Evolutionary conservation across 2,329 filamentous ascomycete genomes (phyloP).

Genomic region (Davidsoniella eucalypti): DNA sequence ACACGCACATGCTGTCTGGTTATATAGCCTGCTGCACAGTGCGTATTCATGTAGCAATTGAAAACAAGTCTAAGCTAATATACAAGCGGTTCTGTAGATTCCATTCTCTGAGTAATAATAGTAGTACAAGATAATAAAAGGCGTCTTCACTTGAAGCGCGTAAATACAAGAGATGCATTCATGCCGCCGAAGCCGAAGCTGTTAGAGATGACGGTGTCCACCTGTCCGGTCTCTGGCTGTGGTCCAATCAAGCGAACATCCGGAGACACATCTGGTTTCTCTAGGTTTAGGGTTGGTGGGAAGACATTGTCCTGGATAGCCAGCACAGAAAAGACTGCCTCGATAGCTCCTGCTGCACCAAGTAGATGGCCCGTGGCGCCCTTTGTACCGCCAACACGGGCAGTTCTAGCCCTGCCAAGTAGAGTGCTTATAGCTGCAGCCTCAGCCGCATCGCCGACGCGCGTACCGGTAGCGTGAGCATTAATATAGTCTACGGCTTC

Average conservation of each 20-base stretch:
- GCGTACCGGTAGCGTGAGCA: slow-evolving; percentile 82
- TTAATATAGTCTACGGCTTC: slow-evolving; percentile 76
- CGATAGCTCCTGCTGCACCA: slow-evolving; percentile 78
- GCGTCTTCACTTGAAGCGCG: slow-evolving; percentile 15
- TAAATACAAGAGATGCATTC: slow-evolving; percentile 78
- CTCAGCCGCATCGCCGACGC: slow-evolving; percentile 75
- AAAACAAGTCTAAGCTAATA: too few species aligned
- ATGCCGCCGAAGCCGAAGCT: slow-evolving; percentile 97
- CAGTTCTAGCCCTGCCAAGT: slow-evolving; percentile 27
- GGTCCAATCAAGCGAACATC: slow-evolving; percentile 75
- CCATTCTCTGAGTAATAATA: background rate
- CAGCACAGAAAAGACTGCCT: slow-evolving; percentile 72
- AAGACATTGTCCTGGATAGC: slow-evolving; percentile 62
- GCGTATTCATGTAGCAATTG: background rate
- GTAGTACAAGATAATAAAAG: background rate
- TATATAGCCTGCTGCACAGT: background rate
- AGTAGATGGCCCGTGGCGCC: slow-evolving; percentile 83
- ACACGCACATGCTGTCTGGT: background rate
- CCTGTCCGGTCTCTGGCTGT: slow-evolving; percentile 48
- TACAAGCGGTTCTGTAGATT: background rate
- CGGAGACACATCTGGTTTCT: slow-evolving; percentile 47
- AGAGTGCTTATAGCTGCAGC: slow-evolving; percentile 65
- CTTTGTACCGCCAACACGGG: slow-evolving; percentile 70
- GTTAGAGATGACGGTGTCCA: slow-evolving; percentile 71
- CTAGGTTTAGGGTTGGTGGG: slow-evolving; percentile 75